phyloP scores from a whole-genome alignment of 805 yeast genomes.

The Saccharomycopsis oosterbeekiorum region DNA sequence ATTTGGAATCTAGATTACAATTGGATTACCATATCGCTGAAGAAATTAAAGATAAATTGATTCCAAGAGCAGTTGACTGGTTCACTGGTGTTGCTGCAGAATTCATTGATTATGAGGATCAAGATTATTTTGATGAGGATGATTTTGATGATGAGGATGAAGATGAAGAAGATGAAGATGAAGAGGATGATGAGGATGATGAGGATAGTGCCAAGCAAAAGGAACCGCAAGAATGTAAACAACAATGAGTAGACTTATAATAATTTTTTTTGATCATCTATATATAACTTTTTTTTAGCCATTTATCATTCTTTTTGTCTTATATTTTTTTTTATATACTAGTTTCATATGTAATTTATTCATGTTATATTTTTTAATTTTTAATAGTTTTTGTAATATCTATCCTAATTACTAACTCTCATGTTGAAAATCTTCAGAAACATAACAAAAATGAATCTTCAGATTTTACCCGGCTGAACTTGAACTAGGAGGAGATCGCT shows the following conservation, averaged over 20 bases:
- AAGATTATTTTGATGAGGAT: slow-evolving; percentile 46
- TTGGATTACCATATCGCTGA: slow-evolving; percentile 94
- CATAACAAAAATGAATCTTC: not conserved
- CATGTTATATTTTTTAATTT: not conserved
- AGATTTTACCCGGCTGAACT: not conserved
- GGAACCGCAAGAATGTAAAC: slow-evolving; percentile 72
- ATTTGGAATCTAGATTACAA: slow-evolving; percentile 75
- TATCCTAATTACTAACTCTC: too few relatives aligned
- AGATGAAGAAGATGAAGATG: slow-evolving; percentile 57
- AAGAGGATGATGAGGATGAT: slow-evolving; percentile 43
- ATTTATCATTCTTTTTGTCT: not conserved
- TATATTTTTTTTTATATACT: not conserved
- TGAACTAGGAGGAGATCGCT: not conserved
- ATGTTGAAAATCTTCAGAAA: too few relatives aligned
- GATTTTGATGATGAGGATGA: slow-evolving; percentile 54
- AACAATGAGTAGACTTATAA: slow-evolving; percentile 22
- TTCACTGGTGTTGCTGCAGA: slow-evolving; percentile 95
- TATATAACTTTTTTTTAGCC: not conserved
- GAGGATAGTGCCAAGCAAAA: slow-evolving; percentile 34
- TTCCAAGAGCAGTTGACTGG: slow-evolving; percentile 97
- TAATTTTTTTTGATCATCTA: not conserved
- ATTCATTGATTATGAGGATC: slow-evolving; percentile 26
- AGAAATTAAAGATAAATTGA: slow-evolving; percentile 87
- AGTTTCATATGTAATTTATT: not conserved
- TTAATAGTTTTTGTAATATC: not conserved